Percentiles rank a stretch among this genome's conserved stretches.
phyloP scores from a whole-genome alignment of 306 rosid genomes.

The Begonia masoniana region DNA sequence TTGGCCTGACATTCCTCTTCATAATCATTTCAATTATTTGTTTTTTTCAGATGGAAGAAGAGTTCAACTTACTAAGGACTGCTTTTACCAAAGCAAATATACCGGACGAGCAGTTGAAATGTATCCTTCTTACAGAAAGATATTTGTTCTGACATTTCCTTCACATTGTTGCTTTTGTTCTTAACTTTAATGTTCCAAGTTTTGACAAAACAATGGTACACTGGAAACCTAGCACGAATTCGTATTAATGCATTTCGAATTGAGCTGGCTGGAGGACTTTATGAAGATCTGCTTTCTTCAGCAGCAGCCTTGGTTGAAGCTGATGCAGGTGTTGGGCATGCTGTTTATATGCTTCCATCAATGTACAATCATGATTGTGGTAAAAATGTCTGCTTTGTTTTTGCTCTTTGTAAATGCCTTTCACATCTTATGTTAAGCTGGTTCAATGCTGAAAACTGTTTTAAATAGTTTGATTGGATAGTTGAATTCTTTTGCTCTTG shows the following conservation, averaged over 20 bases:
- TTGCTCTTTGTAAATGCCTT: too few species aligned
- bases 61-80: conserved; percentile 43
- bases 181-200: conserved; percentile 49
- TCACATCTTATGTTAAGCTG: too few species aligned
- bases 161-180: neutral
- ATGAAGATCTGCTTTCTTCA: conserved; percentile 62
- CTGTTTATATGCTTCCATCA: conserved; percentile 80
- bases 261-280: conserved; percentile 47
- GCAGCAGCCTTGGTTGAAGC: conserved; percentile 68
- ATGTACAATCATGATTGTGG: conserved; percentile 96
- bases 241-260: conserved; percentile 81
- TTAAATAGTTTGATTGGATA: too few species aligned
- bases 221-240: conserved; percentile 55
- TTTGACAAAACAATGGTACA: conserved; percentile 76
- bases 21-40: neutral
- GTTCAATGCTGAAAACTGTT: too few species aligned
- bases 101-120: conserved; percentile 39
- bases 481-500: too few species aligned
- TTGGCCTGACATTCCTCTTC: neutral
- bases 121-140: conserved; percentile 48
- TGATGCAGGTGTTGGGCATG: conserved; percentile 77
- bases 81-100: conserved; percentile 33
- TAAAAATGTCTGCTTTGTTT: neutral
- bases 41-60: conserved; percentile 72
- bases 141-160: neutral